phyloP scores from a whole-genome alignment of 2,329 filamentous ascomycete species.

The Fusarium tupiense region DNA sequence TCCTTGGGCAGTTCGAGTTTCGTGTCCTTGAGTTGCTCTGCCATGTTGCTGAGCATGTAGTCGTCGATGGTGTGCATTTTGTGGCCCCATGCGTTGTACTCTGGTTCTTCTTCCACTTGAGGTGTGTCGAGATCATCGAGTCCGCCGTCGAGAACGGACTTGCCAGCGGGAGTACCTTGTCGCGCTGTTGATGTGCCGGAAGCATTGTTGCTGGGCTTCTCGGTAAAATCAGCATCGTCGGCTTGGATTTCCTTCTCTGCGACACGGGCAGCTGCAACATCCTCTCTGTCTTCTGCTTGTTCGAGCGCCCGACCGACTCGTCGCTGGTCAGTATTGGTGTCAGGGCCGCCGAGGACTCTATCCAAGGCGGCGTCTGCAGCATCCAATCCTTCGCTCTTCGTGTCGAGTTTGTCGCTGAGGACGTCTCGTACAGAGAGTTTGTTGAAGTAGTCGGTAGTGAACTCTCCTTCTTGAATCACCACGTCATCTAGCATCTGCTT shows the following conservation, averaged over 20 bases:
- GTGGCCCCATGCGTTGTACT: slow-evolving; percentile 68
- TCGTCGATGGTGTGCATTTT: slow-evolving; percentile 74
- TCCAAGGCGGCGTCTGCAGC: slow-evolving; percentile 87
- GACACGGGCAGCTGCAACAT: slow-evolving; percentile 85
- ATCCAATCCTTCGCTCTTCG: slow-evolving; percentile 62
- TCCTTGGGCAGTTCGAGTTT: slow-evolving; percentile 71
- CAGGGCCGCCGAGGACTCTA: slow-evolving; percentile 76
- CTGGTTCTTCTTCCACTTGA: slow-evolving; percentile 52
- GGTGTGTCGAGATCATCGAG: slow-evolving; percentile 48
- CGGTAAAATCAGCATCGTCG: slow-evolving; percentile 86
- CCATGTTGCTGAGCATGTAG: slow-evolving; percentile 78
- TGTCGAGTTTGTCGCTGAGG: slow-evolving; percentile 67
- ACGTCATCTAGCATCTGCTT: slow-evolving; percentile 98
- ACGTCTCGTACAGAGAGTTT: slow-evolving; percentile 78
- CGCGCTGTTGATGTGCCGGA: slow-evolving; percentile 62
- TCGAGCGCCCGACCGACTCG: slow-evolving; percentile 79
- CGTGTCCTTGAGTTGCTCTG: slow-evolving; percentile 66
- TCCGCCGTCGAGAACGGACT: slow-evolving; percentile 47
- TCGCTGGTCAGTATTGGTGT: slow-evolving; percentile 68
- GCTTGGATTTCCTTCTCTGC: slow-evolving; percentile 90
- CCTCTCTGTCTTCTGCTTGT: slow-evolving; percentile 91
- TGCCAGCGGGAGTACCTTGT: slow-evolving; percentile 61
- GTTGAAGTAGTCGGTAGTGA: slow-evolving; percentile 96
- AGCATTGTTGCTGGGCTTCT: slow-evolving; percentile 60
- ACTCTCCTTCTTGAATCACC: slow-evolving; percentile 97